A percentile compares a stretch with the other conserved stretches of the same genome.
Conservation (phyloP, 2,329 filamentous ascomycete genomes). For the Sporothrix curviconia region DNA sequence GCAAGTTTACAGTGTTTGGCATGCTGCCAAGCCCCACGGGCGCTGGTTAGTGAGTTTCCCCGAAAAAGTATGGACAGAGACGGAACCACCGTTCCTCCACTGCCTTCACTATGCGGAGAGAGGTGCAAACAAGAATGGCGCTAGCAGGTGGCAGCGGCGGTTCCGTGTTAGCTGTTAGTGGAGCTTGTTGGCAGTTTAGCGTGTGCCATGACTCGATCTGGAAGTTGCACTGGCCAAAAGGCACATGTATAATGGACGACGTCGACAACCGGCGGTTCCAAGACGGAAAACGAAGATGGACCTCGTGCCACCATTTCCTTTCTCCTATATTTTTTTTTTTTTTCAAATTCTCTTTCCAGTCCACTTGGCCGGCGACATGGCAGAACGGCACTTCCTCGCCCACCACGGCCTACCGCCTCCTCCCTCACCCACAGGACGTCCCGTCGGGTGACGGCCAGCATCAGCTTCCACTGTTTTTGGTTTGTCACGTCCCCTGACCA, state of each 20-base stretch:
- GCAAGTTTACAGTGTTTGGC: neutral
- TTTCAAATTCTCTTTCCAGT: too few species aligned
- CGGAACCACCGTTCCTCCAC: slow-evolving; percentile 8
- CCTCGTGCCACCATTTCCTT: too few species aligned
- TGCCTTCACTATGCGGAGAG: neutral
- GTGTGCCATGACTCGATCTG: too few species aligned
- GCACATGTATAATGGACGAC: too few species aligned
- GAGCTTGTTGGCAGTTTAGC: too few species aligned
- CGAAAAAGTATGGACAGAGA: neutral
- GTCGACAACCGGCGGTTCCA: too few species aligned
- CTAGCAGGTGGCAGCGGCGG: neutral
- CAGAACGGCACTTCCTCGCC: neutral
- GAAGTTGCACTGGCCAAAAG: too few species aligned
- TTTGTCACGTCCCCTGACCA: neutral
- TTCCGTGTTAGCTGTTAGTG: neutral
- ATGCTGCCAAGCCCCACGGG: neutral
- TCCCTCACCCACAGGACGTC: neutral
- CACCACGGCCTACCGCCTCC: too few species aligned
- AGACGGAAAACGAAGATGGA: too few species aligned
- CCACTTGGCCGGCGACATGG: neutral
- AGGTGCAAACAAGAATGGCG: neutral
- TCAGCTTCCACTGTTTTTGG: slow-evolving; percentile 8
- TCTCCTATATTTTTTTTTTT: too few species aligned
- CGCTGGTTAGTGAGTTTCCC: neutral
- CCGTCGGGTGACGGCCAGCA: slow-evolving; percentile 6